These are phyloP conservation scores for Geotrichum carabidarum DNA, from an alignment of 1,139 yeast genomes.

Conservation along the genomic window DNA sequence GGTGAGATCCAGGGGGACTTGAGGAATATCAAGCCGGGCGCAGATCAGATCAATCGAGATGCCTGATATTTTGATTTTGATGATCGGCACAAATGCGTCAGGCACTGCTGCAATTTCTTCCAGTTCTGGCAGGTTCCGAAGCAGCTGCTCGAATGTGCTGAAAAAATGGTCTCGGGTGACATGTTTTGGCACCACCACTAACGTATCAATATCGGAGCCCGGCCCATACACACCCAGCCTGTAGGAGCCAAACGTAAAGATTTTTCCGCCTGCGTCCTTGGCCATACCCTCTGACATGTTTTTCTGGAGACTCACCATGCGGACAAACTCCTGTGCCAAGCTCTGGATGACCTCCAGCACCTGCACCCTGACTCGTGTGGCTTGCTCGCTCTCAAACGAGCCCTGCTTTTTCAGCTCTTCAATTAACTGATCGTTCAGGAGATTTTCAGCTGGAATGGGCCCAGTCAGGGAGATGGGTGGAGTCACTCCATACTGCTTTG, in stretches of 20 bases:
- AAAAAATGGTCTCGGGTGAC: slow-evolving; percentile 89
- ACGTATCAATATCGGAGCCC: slow-evolving; percentile 94
- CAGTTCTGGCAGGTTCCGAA: slow-evolving; percentile 67
- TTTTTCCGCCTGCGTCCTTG: slow-evolving; percentile 91
- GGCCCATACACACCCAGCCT: slow-evolving; percentile 96
- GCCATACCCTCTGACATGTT: slow-evolving; percentile 99
- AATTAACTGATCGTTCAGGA: slow-evolving; percentile 67
- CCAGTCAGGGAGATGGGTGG: slow-evolving; percentile 80
- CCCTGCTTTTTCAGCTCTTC: slow-evolving; percentile 77
- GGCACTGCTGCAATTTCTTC: slow-evolving; percentile 91
- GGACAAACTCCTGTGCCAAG: slow-evolving; percentile 74
- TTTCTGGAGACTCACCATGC: slow-evolving; percentile 66
- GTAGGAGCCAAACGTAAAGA: slow-evolving; percentile 92
- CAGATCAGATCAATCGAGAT: slow-evolving; percentile 85
- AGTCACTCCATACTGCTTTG: slow-evolving; percentile 63
- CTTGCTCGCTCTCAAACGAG: slow-evolving; percentile 82
- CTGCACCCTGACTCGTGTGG: slow-evolving; percentile 69
- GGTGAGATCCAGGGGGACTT: slow-evolving; percentile 68
- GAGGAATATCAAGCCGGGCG: slow-evolving; percentile 75
- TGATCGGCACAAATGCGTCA: slow-evolving; percentile 94
- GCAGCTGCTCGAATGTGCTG: slow-evolving; percentile 61
- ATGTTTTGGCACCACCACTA: slow-evolving; percentile 93
- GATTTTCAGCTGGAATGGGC: slow-evolving; percentile 75
- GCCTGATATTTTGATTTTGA: slow-evolving; percentile 80
- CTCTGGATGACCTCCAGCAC: slow-evolving; percentile 70